These are phyloP conservation scores for Capsella bursapastoris DNA, from an alignment of 345 rosid genomes.

Conservation along the genomic window DNA sequence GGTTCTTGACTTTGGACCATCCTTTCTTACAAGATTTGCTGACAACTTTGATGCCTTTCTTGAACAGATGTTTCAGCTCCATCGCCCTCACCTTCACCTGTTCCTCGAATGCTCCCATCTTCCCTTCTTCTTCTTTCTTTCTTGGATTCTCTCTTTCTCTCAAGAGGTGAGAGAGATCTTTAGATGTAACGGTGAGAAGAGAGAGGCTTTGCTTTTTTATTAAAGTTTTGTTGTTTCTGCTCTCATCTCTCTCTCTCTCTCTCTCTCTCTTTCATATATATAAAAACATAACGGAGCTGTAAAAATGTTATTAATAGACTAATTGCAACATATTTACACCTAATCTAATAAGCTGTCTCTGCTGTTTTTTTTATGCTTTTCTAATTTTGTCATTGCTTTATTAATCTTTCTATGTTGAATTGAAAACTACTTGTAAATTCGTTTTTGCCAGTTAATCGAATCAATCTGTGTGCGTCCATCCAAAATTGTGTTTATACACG, in stretches of 20 bases:
- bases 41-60: constrained; percentile 78
- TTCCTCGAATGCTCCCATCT: constrained; percentile 77
- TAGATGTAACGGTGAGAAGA: neutral
- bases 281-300: constrained; percentile 6
- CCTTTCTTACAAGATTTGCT: constrained; percentile 87
- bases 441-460: neutral
- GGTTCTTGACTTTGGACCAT: constrained; percentile 79
- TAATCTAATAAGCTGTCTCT: constrained; percentile 27
- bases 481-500: neutral
- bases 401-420: neutral
- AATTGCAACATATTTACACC: constrained; percentile 23
- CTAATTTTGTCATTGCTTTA: constrained; percentile 26
- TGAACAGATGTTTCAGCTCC: constrained; percentile 63
- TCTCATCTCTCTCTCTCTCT: neutral
- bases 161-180: neutral
- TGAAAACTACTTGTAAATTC: neutral
- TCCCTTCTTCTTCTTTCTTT: constrained; percentile 12
- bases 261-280: neutral
- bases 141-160: constrained; percentile 14
- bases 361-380: constrained; percentile 26
- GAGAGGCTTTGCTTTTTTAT: neutral
- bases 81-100: constrained; percentile 80
- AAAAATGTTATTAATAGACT: constrained; percentile 21
- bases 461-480: neutral
- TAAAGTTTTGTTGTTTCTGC: constrained; percentile 4